Evolutionary conservation across 441 rosid species (phyloP), one percentile per base, ranked within the genome.

Genomic region (Adansonia gregorii): DNA sequence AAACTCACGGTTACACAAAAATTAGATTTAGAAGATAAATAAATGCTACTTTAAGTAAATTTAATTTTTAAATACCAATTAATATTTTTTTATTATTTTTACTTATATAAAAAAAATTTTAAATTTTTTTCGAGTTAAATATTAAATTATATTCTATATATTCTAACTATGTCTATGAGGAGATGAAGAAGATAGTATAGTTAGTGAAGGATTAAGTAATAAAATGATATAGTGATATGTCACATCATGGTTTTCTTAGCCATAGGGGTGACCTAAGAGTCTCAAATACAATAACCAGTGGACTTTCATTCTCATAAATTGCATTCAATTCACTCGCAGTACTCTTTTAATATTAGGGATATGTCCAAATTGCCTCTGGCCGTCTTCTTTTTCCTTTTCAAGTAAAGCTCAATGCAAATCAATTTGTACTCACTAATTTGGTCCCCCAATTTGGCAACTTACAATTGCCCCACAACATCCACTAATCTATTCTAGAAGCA

Each of bases 301-400:
- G 10, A 31, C 35, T 31, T 63, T 17, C 39, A 31, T 31, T 31
- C 39, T 31, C 39, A 31, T 31, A 31, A 31, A 31, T 31, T 31
- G 39, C 39, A 31, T 54, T 59, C 3, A 20, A 59, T 59, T 59
- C 24, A 60, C 7, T 24, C 3, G n/a, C 24, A 60, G 35, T 31
- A 63, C 14, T 63, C 35, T 58, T 8, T 19, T 63, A 31, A 63
- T 35, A 31, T 31, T 31, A 6, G 45, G 6, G 45, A 15, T 1
- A 39, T n/a, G 22, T 65, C 49, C 69, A 17, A 65, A 14, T 65
- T 65, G 49, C 49, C 69, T 64, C 5, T 41, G 69, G 69, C 22
- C 6, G 24, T 64, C 22, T 54, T 22, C 22, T n/a, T 54, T 5
- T n/a, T n/a, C 22, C 48, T 1, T 64, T 64, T 35, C 46, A 64